Evolutionary conservation across 345 rosid genomes (phyloP).

Genomic region (Raphanus sativus): DNA sequence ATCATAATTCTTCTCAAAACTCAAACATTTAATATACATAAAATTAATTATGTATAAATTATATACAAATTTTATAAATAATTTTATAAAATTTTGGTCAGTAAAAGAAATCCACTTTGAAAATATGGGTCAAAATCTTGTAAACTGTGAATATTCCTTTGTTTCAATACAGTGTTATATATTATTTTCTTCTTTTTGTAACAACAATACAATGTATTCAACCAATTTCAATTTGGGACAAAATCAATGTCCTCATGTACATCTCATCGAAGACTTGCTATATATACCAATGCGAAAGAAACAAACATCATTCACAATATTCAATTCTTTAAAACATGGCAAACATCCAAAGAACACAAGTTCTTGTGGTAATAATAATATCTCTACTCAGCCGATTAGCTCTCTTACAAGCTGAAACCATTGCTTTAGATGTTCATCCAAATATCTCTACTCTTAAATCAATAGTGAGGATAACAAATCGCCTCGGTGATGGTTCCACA

Average conservation of each 20-base stretch:
- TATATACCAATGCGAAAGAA: slow-evolving; percentile 12
- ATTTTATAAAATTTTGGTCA: not conserved
- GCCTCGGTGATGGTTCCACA: slow-evolving; percentile 25
- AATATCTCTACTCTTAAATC: not conserved
- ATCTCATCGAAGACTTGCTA: not conserved
- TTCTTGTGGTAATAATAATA: slow-evolving; percentile 1
- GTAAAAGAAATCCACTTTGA: not conserved
- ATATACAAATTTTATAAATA: not conserved
- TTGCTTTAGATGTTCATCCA: not conserved
- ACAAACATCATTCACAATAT: not conserved
- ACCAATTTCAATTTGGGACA: not conserved
- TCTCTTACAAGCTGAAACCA: slow-evolving; percentile 5
- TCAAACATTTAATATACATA: not conserved
- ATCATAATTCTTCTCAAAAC: not conserved
- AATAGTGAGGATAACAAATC: slow-evolving; percentile 26
- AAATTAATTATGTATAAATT: not conserved
- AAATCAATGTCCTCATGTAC: not conserved
- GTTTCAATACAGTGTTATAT: not conserved
- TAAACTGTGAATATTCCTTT: not conserved
- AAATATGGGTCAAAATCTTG: not conserved
- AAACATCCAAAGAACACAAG: slow-evolving; percentile 17
- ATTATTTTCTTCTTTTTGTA: not conserved
- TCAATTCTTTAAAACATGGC: not conserved
- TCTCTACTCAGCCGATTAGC: slow-evolving; percentile 17
- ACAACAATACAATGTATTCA: not conserved